phyloP scores from a whole-genome alignment of 1,284 basidiomycete genomes.

The Volvariella surrecta region DNA sequence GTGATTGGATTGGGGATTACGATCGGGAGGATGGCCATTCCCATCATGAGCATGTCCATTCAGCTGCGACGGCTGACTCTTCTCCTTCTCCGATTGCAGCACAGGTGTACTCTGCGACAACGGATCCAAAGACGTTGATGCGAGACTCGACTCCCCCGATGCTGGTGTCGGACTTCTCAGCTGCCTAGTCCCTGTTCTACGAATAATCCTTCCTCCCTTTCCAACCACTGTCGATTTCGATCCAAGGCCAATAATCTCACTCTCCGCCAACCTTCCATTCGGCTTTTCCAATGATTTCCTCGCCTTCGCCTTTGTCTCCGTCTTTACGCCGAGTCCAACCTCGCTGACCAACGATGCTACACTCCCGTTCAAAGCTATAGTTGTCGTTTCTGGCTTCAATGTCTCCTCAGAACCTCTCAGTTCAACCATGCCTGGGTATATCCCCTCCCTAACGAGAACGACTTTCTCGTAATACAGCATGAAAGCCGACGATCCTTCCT shows the following conservation, averaged over 20 bases:
- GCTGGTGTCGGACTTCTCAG: no score
- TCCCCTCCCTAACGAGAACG: slow-evolving; percentile 16
- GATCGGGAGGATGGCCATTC: slow-evolving; percentile 9
- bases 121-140: no score
- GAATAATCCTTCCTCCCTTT: no score
- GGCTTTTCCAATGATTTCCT: no score
- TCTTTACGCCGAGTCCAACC: slow-evolving; percentile 28
- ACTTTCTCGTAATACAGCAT: slow-evolving; percentile 88
- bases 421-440: slow-evolving; percentile 13
- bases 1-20: slow-evolving; percentile 6
- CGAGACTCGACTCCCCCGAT: no score
- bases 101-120: slow-evolving; percentile 7
- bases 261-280: no score
- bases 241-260: no score
- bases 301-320: slow-evolving; percentile 13
- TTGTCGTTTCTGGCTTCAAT: slow-evolving; percentile 38
- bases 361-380: slow-evolving; percentile 32
- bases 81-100: slow-evolving; percentile 12
- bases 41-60: no score
- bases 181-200: no score
- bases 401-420: slow-evolving; percentile 46
- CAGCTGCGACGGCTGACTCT: neutral
- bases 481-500: slow-evolving; percentile 69
- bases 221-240: no score
- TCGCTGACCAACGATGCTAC: slow-evolving; percentile 35